Evolutionary conservation across 2,329 filamentous ascomycete species (phyloP).

Genomic region (Trichoderma sp.): DNA sequence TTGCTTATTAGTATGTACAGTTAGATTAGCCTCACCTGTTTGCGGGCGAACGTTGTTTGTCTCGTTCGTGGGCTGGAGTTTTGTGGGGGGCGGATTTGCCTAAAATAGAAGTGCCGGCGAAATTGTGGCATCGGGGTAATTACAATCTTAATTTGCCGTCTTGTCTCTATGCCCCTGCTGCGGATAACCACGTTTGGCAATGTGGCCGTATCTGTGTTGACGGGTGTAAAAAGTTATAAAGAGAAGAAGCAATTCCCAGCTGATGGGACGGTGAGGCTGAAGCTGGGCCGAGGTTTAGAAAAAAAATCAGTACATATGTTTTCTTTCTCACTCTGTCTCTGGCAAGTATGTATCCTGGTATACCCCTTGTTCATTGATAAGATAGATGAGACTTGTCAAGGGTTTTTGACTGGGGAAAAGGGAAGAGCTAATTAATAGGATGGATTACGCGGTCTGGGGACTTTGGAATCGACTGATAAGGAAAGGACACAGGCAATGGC

Average conservation of each 20-base stretch:
- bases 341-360: too few species aligned
- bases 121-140: constrained; percentile 1
- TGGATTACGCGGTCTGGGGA: not conserved
- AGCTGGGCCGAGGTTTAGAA: not conserved
- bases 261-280: not conserved
- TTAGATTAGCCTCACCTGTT: not conserved
- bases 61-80: not conserved
- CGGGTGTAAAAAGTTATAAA: not conserved
- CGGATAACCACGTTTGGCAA: not conserved
- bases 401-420: not conserved
- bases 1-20: not conserved
- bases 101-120: constrained; percentile 22
- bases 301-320: not conserved
- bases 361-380: too few species aligned
- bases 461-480: not conserved
- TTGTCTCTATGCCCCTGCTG: not conserved
- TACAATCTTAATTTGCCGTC: constrained; percentile 8
- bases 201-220: not conserved
- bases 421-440: not conserved
- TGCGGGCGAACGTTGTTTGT: not conserved
- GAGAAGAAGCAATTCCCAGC: not conserved
- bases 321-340: too few species aligned
- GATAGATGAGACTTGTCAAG: not conserved
- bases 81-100: constrained; percentile 20
- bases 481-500: constrained; percentile 1